Percentiles rank a stretch among this genome's conserved stretches.
phyloP scores from a whole-genome alignment of 805 yeast genomes.

The Danielia reshetovae region DNA sequence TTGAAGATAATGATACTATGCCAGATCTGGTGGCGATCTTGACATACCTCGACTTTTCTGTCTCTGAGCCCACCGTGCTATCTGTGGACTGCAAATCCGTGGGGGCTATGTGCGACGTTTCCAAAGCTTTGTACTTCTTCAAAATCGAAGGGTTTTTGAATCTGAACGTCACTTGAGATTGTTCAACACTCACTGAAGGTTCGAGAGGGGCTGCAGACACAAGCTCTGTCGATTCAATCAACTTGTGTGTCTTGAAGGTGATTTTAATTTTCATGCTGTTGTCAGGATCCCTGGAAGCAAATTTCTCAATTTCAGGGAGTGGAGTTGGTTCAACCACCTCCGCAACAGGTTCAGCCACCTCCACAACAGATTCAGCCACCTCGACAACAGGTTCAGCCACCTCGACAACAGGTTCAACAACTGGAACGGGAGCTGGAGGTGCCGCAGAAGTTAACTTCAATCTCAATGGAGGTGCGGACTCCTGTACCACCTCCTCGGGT shows the following conservation, averaged over 20 bases:
- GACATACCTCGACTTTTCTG: too few relatives aligned
- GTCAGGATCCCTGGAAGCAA: conserved; percentile 8
- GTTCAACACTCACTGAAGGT: background rate
- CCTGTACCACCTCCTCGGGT: conserved; percentile 15
- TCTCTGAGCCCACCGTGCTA: too few relatives aligned
- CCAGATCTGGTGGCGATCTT: conserved; percentile 1
- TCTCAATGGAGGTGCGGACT: conserved; percentile 4
- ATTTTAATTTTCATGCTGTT: conserved; percentile 8
- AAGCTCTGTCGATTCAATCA: conserved; percentile 10
- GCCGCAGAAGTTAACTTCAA: conserved; percentile 1
- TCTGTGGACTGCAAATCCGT: too few relatives aligned
- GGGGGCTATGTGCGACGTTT: too few relatives aligned
- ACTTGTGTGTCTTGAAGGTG: conserved; percentile 10
- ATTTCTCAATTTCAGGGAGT: too few relatives aligned
- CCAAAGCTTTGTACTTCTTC: too few relatives aligned
- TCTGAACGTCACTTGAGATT: background rate
- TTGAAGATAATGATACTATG: conserved; percentile 35
- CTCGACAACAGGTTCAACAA: too few relatives aligned
- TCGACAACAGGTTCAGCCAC: too few relatives aligned
- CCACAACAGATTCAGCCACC: too few relatives aligned
- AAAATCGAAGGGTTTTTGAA: background rate
- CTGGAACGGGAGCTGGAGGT: too few relatives aligned
- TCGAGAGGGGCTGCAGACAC: background rate
- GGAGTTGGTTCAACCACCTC: too few relatives aligned
- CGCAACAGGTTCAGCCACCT: too few relatives aligned